Evolutionary conservation across 306 rosid species (phyloP), one percentile per base, ranked within the genome.

Genomic region (Rosa rugosa): DNA sequence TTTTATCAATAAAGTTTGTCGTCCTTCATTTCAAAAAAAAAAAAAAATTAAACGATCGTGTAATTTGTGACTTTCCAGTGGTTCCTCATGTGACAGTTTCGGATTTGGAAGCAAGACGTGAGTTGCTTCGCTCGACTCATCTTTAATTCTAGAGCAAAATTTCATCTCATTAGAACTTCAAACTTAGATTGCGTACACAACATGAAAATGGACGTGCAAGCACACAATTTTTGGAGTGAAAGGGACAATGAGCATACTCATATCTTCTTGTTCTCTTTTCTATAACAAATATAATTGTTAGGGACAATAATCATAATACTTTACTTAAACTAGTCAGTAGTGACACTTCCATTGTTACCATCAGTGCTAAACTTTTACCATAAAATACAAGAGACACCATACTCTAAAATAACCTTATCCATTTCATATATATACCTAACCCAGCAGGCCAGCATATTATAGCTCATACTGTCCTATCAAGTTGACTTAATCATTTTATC

Each of bases 121-220:
- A 49, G 66, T 49, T 62, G 72, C 72, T 62, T 62, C 17, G 0
- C 53, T 45, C 20, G 11, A 72, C 40, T 79, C 36, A 51, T 8
- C 57, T 51, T 46, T 69, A 41, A 13, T 25, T 51, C 22, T 44
- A 0, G 11, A 34, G 40, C 49, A 23, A 69, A 41, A 53, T 42
- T 64, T 75, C 22, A 34, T 70, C 46, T 54, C 27, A 64, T 65
- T 13, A 59, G 40, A 63, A 63, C 25, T 73, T 31, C 20, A 31
- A 62, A 63, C 3, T 12, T 22, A 65, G 71, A 38, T 85, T 83
- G 71, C 83, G 84, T 80, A 81, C 80, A 86, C 84, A 83, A 81
- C 73, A 64, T 75, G 77, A 50, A 47, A 17, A 77, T 49, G 85
- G 83, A 78, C 83, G 85, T 83, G 84, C 83, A 81, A 49, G 86